phyloP scores from a whole-genome alignment of 2,329 filamentous ascomycete species.

The Clonostachys rhizophaga region DNA sequence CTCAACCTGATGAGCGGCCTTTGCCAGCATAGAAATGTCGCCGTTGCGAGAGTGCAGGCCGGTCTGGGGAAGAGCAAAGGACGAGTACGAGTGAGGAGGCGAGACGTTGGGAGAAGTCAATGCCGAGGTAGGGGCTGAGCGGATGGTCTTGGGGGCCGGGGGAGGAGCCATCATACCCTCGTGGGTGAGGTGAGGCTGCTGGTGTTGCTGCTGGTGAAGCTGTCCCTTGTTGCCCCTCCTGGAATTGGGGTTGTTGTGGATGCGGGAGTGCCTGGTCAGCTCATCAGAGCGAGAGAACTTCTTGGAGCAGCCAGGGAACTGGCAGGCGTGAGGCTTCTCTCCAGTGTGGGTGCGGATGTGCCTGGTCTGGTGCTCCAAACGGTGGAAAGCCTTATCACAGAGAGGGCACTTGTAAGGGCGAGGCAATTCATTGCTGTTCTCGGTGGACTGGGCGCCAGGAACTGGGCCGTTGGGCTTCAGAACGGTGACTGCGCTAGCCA shows the following conservation, averaged over 20 bases:
- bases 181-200: conserved; percentile 36
- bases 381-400: conserved; percentile 98
- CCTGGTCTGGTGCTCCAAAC: conserved; percentile 84
- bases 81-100: conserved; percentile 84
- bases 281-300: conserved; percentile 96
- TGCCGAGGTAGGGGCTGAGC: conserved; percentile 83
- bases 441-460: conserved; percentile 55
- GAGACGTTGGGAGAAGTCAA: conserved; percentile 93
- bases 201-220: conserved; percentile 28
- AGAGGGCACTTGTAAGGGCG: conserved; percentile 97
- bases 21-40: conserved; percentile 57
- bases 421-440: conserved; percentile 67
- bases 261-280: conserved; percentile 91
- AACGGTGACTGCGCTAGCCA: conserved; percentile 46
- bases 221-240: conserved; percentile 81
- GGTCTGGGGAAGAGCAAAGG: conserved; percentile 50
- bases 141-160: conserved; percentile 70
- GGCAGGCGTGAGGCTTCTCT: conserved; percentile 96
- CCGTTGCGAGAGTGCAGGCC: conserved; percentile 36
- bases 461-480: conserved; percentile 60
- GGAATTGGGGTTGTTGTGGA: conserved; percentile 99
- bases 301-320: conserved; percentile 93
- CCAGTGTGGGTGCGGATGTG: conserved; percentile 97
- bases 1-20: conserved; percentile 58
- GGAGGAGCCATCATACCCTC: conserved; percentile 76